Evolutionary conservation across 331 rosid genomes (phyloP), one percentile per base, ranked within the genome.

Genomic region (Ulmus americana): DNA sequence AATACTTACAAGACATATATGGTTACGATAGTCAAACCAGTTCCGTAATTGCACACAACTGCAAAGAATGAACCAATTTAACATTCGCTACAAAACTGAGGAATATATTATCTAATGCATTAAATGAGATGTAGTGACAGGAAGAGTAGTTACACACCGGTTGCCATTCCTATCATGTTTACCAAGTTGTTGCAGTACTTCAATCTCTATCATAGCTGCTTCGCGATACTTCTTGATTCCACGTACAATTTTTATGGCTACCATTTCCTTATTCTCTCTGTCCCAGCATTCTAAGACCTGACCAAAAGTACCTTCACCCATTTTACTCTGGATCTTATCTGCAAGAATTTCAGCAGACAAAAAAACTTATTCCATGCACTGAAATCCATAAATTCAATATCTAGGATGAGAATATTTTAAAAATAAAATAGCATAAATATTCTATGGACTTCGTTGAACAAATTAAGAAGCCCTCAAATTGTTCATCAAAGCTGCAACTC

Each of bases 11-110:
- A 92, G 88, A 92, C 98, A 91, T 72, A 91, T 91, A 91, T 91
- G 97, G 83, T 91, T 91, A 86, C 96, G 97, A 91, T 84, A 91
- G 96, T 91, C 97, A 91, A 91, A 91, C 97, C 97, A 91, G 97
- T 91, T 86, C 97, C 95, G 86, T 83, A 92, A 73, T 92, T 92
- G 98, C 80, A 92, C 98, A 92, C 96, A 92, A 92, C 98, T 92
- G 98, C 98, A 92, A 92, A 90, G 95, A 92, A 89, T 77, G 82
- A 85, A 80, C 84, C 77, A 77, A 74, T 89, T 88, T 86, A 92
- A 92, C 94, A 70, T 69, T 67, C 35, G 87, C 81, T 61, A 73
- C 14, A 61, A 74, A 61, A 68, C 41, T 35, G 42, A 66, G 42
- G 47, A 68, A 77, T 28, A 77, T 39, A 49, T 60, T 56, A 67